These are phyloP conservation scores for Allantophomopsis cytisporea DNA, from an alignment of 2,329 filamentous ascomycete species.

Conservation along the genomic window DNA sequence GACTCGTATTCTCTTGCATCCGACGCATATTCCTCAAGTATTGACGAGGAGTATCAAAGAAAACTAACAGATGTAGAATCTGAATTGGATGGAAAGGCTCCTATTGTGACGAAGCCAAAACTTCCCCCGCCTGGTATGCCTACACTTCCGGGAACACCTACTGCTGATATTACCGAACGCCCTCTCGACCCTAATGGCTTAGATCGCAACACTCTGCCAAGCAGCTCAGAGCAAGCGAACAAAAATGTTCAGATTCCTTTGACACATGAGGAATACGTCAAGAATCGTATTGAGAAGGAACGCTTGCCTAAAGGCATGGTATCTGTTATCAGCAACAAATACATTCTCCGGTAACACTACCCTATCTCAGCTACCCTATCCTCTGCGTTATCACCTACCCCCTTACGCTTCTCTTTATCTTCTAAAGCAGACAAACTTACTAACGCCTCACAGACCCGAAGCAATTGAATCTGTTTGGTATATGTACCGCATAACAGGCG, in stretches of 20 bases:
- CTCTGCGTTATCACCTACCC: no score
- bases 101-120: neutral
- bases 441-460: slow-evolving; percentile 46
- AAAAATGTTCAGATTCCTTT: slow-evolving; percentile 5
- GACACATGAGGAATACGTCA: slow-evolving; percentile 40
- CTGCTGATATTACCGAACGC: no score
- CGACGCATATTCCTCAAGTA: no score
- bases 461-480: slow-evolving; percentile 83
- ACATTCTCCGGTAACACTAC: slow-evolving; percentile 44
- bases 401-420: no score
- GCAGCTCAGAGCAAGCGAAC: no score
- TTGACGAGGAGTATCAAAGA: no score
- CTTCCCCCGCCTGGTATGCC: neutral
- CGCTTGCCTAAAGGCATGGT: slow-evolving; percentile 36
- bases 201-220: no score
- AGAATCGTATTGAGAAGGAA: slow-evolving; percentile 27
- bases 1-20: no score
- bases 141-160: slow-evolving; percentile 11
- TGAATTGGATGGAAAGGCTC: neutral
- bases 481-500: slow-evolving; percentile 81
- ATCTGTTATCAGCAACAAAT: slow-evolving; percentile 29
- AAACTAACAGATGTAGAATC: neutral
- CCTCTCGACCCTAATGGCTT: no score
- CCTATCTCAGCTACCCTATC: slow-evolving; percentile 14
- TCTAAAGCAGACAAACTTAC: slow-evolving; percentile 4